Percentiles rank a stretch among this genome's conserved stretches.
phyloP scores from a whole-genome alignment of 139 green algal genomes.

The Chlamydomonas sp. region DNA sequence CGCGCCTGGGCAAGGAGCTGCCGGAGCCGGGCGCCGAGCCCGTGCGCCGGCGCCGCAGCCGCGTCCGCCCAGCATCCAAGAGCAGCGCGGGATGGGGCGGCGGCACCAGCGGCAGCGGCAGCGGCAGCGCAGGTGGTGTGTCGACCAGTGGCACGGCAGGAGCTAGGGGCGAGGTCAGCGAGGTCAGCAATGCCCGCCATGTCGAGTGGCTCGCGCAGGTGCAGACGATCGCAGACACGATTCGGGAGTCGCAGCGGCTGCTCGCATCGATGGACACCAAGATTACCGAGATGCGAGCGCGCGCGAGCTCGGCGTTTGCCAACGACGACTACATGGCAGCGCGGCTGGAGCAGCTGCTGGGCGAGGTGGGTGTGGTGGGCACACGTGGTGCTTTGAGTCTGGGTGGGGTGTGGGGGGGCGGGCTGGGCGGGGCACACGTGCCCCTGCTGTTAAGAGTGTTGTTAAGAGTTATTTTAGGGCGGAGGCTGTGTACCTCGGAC shows the following conservation, averaged over 20 bases:
- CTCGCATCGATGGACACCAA: not conserved
- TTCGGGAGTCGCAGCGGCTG: not conserved
- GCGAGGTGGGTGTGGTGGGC: too few species aligned
- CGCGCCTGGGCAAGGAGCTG: too few species aligned
- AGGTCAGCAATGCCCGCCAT: not conserved
- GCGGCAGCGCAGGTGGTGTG: too few species aligned
- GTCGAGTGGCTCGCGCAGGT: not conserved
- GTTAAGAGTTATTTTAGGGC: not conserved
- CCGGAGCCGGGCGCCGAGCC: not conserved
- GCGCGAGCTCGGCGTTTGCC: too few species aligned
- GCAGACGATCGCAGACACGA: not conserved
- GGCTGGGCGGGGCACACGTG: too few species aligned
- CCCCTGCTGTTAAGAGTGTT: too few species aligned
- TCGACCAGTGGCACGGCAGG: not conserved
- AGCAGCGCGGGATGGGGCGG: not conserved
- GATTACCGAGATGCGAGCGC: too few species aligned
- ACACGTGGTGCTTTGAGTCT: too few species aligned
- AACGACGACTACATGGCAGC: too few species aligned
- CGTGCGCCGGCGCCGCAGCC: not conserved
- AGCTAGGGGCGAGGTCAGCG: not conserved
- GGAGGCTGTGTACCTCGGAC: not conserved
- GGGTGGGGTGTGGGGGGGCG: too few species aligned
- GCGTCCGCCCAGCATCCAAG: not conserved
- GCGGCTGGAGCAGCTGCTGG: too few species aligned
- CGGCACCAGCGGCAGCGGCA: not conserved